phyloP scores from a whole-genome alignment of 2,329 filamentous ascomycete species.

The Colletotrichum sp. region DNA sequence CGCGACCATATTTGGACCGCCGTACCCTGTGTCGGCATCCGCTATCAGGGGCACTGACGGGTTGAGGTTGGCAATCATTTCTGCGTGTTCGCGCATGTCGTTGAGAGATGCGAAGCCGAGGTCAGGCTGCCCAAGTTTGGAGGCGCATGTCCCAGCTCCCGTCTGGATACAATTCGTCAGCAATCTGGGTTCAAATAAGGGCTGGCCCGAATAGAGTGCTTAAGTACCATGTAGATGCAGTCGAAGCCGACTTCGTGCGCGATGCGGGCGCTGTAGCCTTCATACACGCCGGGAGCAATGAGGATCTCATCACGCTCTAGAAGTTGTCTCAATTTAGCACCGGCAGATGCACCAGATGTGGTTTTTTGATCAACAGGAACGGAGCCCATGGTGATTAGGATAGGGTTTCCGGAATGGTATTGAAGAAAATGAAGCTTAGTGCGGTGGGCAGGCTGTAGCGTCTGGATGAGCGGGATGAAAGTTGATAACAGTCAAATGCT shows the following conservation, averaged over 20 bases:
- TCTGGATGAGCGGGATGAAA: neutral
- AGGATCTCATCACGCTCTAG: neutral
- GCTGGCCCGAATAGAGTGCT: neutral
- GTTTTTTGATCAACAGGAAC: fast-evolving
- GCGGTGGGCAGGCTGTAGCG: neutral
- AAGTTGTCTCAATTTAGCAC: neutral
- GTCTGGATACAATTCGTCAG: neutral
- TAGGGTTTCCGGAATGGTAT: fast-evolving
- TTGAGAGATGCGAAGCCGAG: neutral
- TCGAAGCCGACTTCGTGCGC: neutral
- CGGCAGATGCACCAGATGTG: neutral
- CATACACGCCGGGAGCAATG: neutral
- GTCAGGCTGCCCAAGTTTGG: neutral
- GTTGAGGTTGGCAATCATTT: neutral
- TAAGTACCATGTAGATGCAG: neutral
- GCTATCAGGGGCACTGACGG: neutral
- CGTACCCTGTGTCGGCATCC: neutral
- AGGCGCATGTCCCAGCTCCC: neutral
- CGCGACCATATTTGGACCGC: neutral
- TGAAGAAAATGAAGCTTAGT: fast-evolving
- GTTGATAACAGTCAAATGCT: neutral
- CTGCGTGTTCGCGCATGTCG: neutral
- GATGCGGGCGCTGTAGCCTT: neutral
- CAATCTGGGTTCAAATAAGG: neutral
- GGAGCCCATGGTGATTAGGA: neutral